Conservation (phyloP, 139 green algal genomes). For the Chlamydomonas eustigma region DNA sequence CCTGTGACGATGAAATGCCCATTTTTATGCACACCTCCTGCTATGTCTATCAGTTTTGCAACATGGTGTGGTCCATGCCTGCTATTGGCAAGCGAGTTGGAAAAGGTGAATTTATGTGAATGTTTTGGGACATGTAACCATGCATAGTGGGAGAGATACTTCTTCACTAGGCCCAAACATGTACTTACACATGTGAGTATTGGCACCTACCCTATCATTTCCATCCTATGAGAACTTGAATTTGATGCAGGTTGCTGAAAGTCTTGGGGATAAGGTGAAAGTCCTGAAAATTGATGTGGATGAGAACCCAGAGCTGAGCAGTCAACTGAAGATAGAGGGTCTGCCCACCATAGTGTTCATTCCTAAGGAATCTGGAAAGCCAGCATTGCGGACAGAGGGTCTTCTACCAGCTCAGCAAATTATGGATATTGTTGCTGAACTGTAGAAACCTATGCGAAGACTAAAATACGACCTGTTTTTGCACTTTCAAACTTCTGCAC, state of each 20-base stretch:
- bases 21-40: background rate
- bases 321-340: conserved; percentile 76
- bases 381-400: conserved; percentile 86
- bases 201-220: no score
- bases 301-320: conserved; percentile 73
- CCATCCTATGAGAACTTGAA: no score
- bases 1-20: no score
- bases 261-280: conserved; percentile 59
- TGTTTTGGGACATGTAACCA: no score
- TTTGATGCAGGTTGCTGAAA: conserved; percentile 37
- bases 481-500: no score
- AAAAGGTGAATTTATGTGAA: no score
- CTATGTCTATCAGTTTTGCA: conserved; percentile 46
- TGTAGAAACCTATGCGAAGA: no score
- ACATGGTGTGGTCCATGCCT: conserved; percentile 84
- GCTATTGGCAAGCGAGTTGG: conserved; percentile 71
- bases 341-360: conserved; percentile 94
- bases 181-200: no score
- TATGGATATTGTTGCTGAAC: conserved; percentile 74
- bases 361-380: conserved; percentile 75
- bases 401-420: conserved; percentile 78
- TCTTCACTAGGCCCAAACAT: no score
- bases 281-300: conserved; percentile 95
- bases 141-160: no score
- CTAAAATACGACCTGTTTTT: no score